Evolutionary conservation across 768 basidiomycete genomes (phyloP).

Genomic region (Rhodotorula diobovata): DNA sequence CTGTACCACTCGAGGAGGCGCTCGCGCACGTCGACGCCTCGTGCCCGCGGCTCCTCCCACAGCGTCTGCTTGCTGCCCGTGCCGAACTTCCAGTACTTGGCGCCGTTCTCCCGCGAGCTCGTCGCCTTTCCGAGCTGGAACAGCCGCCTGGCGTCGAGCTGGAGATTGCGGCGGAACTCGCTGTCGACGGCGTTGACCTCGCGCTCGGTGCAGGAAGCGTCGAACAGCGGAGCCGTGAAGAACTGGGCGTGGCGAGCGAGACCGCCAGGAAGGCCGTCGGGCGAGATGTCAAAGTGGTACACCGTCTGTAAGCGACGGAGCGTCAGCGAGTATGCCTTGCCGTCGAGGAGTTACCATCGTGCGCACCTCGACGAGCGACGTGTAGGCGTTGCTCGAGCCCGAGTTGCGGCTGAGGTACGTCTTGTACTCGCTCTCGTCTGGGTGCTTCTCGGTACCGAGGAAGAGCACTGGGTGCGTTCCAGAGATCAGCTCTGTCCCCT

Average conservation of each 20-base stretch:
- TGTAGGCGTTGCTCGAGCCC: conserved; percentile 33
- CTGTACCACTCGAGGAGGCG: conserved; percentile 50
- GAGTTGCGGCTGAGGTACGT: conserved; percentile 24
- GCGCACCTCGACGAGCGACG: not conserved
- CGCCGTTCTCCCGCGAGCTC: not conserved
- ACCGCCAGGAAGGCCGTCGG: conserved; percentile 22
- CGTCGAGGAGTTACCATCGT: not conserved
- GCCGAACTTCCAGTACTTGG: conserved; percentile 46
- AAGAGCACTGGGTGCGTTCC: conserved; percentile 30
- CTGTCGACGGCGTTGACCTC: conserved; percentile 96
- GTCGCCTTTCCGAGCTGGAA: conserved; percentile 83
- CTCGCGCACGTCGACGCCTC: conserved; percentile 47
- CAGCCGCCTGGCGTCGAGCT: conserved; percentile 84
- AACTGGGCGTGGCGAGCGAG: conserved; percentile 55
- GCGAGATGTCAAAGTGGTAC: conserved; percentile 31
- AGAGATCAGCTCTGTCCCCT: too few relatives aligned
- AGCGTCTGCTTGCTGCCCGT: conserved; percentile 49
- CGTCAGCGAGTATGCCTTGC: too few relatives aligned
- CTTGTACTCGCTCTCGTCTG: conserved; percentile 36
- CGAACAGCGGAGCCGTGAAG: conserved; percentile 88
- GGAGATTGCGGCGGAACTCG: conserved; percentile 94
- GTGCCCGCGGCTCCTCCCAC: conserved; percentile 45
- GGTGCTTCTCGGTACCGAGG: conserved; percentile 34
- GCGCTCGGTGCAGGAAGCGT: conserved; percentile 73
- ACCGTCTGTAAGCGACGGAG: conserved; percentile 6